phyloP scores from a whole-genome alignment of 208 protist species.

The Crithidia thermophila region DNA sequence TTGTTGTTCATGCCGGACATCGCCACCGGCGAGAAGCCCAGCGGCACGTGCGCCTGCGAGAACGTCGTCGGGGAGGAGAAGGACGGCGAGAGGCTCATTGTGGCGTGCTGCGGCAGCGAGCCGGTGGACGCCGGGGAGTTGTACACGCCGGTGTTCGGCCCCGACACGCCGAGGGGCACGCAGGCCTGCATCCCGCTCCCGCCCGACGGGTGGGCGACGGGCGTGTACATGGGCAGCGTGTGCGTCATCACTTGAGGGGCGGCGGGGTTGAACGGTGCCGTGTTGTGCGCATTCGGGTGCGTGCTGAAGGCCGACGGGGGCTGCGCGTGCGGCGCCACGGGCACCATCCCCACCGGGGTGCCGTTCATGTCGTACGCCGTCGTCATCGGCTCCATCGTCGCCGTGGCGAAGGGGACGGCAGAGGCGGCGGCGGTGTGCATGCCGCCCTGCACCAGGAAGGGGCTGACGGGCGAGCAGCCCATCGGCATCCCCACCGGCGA shows the following conservation, averaged over 20 bases:
- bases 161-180: constrained; percentile 21
- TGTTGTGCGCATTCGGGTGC: not conserved
- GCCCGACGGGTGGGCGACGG: constrained; percentile 4
- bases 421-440: constrained; percentile 20
- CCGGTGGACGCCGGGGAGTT: constrained; percentile 15
- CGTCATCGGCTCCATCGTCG: constrained; percentile 16
- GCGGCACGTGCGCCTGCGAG: constrained; percentile 22
- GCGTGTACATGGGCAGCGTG: constrained; percentile 28
- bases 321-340: constrained; percentile 12
- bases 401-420: constrained; percentile 16
- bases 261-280: constrained; percentile 5
- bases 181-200: constrained; percentile 5
- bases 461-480: constrained; percentile 28
- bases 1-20: not conserved
- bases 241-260: constrained; percentile 17
- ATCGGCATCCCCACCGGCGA: constrained; percentile 25
- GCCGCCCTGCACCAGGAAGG: constrained; percentile 26
- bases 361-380: constrained; percentile 19
- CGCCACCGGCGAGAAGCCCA: constrained; percentile 18
- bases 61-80: constrained; percentile 21
- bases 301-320: constrained; percentile 24
- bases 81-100: constrained; percentile 18
- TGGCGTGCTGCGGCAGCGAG: constrained; percentile 20
- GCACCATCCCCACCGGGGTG: constrained; percentile 6
- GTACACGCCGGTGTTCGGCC: constrained; percentile 17